Base-by-base conservation (phyloP, 2,329 filamentous ascomycete species). In the Sarocladium strictum region DNA sequence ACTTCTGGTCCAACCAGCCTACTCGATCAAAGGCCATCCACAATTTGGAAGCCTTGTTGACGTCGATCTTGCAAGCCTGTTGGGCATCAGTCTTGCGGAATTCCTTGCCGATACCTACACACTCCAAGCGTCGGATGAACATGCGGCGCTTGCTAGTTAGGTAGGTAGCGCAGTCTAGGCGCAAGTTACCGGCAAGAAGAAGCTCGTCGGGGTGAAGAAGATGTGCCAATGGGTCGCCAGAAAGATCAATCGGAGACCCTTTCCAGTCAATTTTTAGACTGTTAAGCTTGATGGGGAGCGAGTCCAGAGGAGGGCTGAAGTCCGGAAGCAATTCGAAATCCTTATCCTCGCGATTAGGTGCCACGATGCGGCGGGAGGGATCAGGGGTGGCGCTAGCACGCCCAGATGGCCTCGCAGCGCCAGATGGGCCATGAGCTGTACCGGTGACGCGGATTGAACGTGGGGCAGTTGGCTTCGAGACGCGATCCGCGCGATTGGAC, bases 71-170 rank as follows among this genome's bases (percentile, higher is more conserved):
- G 79, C 90, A 96, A n/a, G 90, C 90, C 68, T 96, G 89, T 69
- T 97, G 93, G 4, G 91, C 90, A 67, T 96, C 90, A 1, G 93
- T 97, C 80, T 96, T 96, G 68, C 90, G 86, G 69, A 96, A 97
- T 64, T 92, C 88, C 70, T 95, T 94, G 66, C 81, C 80, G 33
- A 83, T 84, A 55, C 75, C 73, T 2, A 85, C 81, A 57, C 80
- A 82, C 52, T 87, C 81, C 32, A 93, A 80, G 38, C 89, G 84
- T 51, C 84, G 84, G 54, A 86, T 77, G 68, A 97, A 97, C 65
- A 97, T 93, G 57, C 91, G 86, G 56, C 93, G 86, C 78, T 97
- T 97, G 76, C 89, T 94, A 57, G 89, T 92, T 23, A 97, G 79
- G 65, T 97, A 97, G 12, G 88, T 93, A 17, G 89, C 89, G 68